Conservation (phyloP, 495 filamentous ascomycete genomes). For the Letharia lupina region DNA sequence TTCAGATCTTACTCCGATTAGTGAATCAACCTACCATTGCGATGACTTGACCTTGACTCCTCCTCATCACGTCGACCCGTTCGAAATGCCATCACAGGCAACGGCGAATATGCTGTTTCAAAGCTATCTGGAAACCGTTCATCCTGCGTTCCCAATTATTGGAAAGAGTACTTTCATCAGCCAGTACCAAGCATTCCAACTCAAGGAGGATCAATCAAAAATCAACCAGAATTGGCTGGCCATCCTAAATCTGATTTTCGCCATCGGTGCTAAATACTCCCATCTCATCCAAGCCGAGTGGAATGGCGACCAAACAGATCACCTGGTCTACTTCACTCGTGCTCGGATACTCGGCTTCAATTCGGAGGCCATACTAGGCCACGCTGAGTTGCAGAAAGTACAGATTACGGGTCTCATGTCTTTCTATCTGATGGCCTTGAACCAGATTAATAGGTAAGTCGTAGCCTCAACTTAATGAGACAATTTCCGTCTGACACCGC, state of each 20-base stretch:
- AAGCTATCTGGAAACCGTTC: constrained; percentile 50
- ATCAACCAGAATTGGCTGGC: constrained; percentile 49
- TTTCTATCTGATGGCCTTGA: constrained; percentile 53
- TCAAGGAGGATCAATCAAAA: constrained; percentile 26
- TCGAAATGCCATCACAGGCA: constrained; percentile 45
- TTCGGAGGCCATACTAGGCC: constrained; percentile 43
- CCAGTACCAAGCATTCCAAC: constrained; percentile 40
- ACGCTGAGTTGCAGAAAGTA: constrained; percentile 55
- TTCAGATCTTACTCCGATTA: constrained; percentile 24
- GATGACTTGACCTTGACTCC: constrained; percentile 48
- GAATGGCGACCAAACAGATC: constrained; percentile 43
- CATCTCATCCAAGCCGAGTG: constrained; percentile 46
- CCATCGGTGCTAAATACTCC: constrained; percentile 52
- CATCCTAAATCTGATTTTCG: constrained; percentile 58
- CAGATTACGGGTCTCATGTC: constrained; percentile 51
- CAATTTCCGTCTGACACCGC: neutral
- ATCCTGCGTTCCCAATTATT: constrained; percentile 55
- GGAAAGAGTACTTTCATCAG: constrained; percentile 39
- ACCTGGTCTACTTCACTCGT: constrained; percentile 52
- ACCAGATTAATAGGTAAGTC: constrained; percentile 56
- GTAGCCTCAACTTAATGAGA: neutral
- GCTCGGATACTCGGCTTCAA: constrained; percentile 52
- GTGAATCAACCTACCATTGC: constrained; percentile 48
- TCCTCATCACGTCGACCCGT: constrained; percentile 41
- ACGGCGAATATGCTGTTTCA: constrained; percentile 48